Conservation (phyloP, 371 early-diverging fungal species). For the Saksenaea vasiformis region DNA sequence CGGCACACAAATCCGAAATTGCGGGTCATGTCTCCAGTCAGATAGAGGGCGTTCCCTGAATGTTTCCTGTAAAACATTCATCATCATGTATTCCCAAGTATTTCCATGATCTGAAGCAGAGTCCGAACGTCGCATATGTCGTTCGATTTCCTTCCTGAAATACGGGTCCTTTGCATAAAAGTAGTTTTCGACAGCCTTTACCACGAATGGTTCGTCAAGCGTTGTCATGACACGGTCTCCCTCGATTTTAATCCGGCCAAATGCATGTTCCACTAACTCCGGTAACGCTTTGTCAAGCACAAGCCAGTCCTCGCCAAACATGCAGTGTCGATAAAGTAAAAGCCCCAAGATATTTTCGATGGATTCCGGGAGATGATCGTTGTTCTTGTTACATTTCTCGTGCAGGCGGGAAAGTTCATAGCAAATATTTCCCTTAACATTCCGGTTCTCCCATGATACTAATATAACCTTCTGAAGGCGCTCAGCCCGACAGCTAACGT, state of each 20-base stretch:
- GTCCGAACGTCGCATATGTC: neutral
- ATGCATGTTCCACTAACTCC: neutral
- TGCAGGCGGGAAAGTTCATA: neutral
- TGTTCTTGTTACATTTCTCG: neutral
- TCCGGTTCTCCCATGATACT: too few species aligned
- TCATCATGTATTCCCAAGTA: slow-evolving; percentile 1
- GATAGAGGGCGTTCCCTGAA: neutral
- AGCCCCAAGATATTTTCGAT: neutral
- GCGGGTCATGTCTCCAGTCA: neutral
- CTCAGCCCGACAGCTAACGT: too few species aligned
- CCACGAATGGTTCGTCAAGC: neutral
- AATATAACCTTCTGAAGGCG: too few species aligned
- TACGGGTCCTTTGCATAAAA: neutral
- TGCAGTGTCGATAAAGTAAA: neutral
- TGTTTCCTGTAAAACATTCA: neutral
- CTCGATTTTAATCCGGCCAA: neutral
- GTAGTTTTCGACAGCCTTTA: neutral
- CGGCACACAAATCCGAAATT: neutral
- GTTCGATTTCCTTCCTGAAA: neutral
- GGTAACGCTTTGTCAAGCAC: neutral
- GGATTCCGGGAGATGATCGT: neutral
- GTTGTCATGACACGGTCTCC: neutral
- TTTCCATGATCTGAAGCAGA: neutral
- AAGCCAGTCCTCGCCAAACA: neutral
- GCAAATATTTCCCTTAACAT: too few species aligned